Conservation (phyloP, 306 rosid genomes). For the Lathyrus oleraceus region DNA sequence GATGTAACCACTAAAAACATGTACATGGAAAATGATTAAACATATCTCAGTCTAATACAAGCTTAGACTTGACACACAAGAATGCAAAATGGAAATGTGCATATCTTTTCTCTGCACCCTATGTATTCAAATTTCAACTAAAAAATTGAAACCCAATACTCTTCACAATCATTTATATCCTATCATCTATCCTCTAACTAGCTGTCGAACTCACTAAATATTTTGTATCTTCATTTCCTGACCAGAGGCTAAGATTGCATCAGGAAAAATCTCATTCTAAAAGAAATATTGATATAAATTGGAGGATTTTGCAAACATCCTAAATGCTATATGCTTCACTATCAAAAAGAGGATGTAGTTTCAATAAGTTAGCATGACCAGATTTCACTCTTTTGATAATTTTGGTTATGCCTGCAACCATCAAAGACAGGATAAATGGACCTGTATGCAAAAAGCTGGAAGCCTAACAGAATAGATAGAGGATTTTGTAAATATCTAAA, state of each 20-base stretch:
- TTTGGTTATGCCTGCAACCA: background rate
- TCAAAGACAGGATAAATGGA: background rate
- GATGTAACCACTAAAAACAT: constrained; percentile 4
- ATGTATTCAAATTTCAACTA: background rate
- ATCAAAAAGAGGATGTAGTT: no score
- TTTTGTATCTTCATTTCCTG: background rate
- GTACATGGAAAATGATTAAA: background rate
- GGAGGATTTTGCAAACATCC: background rate
- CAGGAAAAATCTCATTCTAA: constrained; percentile 1
- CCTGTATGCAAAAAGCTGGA: background rate
- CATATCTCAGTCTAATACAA: background rate
- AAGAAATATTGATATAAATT: constrained; percentile 1
- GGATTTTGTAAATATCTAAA: no score
- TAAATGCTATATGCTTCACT: no score
- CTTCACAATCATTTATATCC: background rate
- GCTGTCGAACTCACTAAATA: background rate
- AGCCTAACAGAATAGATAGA: background rate
- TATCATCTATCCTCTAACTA: background rate
- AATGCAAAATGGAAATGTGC: background rate
- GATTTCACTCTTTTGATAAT: constrained; percentile 14
- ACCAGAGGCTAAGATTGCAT: background rate
- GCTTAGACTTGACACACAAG: background rate
- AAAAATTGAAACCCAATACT: background rate
- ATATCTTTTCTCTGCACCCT: background rate
- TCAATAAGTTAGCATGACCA: no score